phyloP scores from a whole-genome alignment of 139 green algal genomes.

The Chlorella sp. region DNA sequence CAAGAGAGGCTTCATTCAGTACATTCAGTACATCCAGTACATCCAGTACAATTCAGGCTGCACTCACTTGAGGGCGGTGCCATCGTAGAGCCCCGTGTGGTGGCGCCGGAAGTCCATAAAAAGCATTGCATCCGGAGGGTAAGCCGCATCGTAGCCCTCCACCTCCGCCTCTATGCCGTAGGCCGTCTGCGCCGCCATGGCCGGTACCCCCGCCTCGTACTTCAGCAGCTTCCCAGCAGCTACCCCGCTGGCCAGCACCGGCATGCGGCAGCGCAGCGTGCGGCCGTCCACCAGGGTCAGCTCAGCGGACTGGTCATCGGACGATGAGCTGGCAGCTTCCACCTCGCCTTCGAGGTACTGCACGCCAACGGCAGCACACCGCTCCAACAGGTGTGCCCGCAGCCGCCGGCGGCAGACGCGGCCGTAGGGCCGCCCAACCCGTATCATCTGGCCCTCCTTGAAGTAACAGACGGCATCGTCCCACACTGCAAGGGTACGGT shows the following conservation, averaged over 20 bases:
- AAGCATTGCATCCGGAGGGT: slow-evolving; percentile 86
- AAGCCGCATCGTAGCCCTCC: slow-evolving; percentile 70
- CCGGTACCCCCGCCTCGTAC: slow-evolving; percentile 61
- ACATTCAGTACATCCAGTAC: not conserved
- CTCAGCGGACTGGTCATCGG: not conserved
- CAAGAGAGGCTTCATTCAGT: not conserved
- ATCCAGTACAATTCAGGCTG: not conserved
- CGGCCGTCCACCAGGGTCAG: slow-evolving; percentile 32
- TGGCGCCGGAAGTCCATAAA: slow-evolving; percentile 99
- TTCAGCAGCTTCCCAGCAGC: slow-evolving; percentile 80
- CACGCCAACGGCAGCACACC: slow-evolving; percentile 62
- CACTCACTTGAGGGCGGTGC: slow-evolving; percentile 20
- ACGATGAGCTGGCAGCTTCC: slow-evolving; percentile 59
- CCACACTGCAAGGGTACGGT: slow-evolving; percentile 28
- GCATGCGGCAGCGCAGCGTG: slow-evolving; percentile 40
- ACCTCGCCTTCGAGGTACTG: slow-evolving; percentile 65
- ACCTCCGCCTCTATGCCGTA: slow-evolving; percentile 92
- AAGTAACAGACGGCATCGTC: slow-evolving; percentile 86
- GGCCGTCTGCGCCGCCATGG: slow-evolving; percentile 90
- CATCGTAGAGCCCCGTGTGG: slow-evolving; percentile 72
- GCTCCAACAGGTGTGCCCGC: slow-evolving; percentile 64
- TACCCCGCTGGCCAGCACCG: slow-evolving; percentile 85
- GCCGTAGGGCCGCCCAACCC: slow-evolving; percentile 88
- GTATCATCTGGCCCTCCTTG: slow-evolving; percentile 68
- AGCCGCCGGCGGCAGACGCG: slow-evolving; percentile 75